Base-by-base conservation (phyloP, 805 yeast genomes). In the Suhomyces vadensis region DNA sequence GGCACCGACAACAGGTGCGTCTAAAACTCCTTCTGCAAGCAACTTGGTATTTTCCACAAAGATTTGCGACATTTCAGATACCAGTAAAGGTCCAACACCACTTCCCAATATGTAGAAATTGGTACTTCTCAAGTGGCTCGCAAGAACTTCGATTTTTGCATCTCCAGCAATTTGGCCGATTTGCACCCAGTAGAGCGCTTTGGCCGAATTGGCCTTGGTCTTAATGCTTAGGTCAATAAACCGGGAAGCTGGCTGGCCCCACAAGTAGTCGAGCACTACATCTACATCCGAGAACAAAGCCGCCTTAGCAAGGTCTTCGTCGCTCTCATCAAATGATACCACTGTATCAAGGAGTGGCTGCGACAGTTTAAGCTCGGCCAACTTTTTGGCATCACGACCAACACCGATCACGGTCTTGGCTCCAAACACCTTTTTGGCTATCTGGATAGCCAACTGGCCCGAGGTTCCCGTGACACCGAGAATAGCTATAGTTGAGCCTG, bases 391-490 rank as follows among this genome's bases (percentile, higher is more conserved):
- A 13, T 17, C 27, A 29, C 52, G 41, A 17, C 42, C 52, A 3
- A 41, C 35, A 3, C 49, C 52, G 10, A 43, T 37, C 9, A 46
- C 49, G 5, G 35, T 41, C 6, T 20, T 10, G 1, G 48, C 52
- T 4, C 49, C 49, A 19, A 33, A 43, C 4, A 26, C 25, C 33
- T 38, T 31, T 19, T 31, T 42, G 17, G 46, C 49, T 22, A 36
- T 35, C 22, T 49, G 52, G 3, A 42, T 36, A 6, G 48, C 48
- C 33, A 46, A 16, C 9, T 24, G 37, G 13, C 52, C 52, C 10
- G 49, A 40, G 8, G 46, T 22, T 10, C 48, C 43, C 6, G 52
- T 49, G 16, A 39, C 52, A 2, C 52, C 52, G 10, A 42, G 20
- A 13, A 49, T 35, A 21, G 44, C 45, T 5, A 49, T 42, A 6